Conservation (phyloP, 164 flowering plant species). For the Sextonia rubra region DNA sequence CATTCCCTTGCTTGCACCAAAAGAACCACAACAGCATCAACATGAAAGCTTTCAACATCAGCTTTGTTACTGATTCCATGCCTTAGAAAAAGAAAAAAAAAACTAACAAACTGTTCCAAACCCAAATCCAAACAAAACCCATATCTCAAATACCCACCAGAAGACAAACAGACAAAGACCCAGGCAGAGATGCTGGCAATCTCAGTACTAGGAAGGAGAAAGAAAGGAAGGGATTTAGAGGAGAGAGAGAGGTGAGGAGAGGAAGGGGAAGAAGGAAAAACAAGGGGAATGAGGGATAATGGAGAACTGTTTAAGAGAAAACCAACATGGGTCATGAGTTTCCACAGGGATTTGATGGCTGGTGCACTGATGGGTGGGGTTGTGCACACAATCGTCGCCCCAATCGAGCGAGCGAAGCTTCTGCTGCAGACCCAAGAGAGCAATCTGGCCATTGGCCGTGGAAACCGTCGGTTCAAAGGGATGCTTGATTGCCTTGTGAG, state of each 20-base stretch:
- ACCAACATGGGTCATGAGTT: conserved; percentile 33
- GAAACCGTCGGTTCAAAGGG: conserved; percentile 70
- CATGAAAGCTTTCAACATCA: no score
- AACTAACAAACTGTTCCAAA: no score
- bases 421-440: conserved; percentile 96
- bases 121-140: no score
- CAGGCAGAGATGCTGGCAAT: no score
- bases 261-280: not conserved
- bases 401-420: conserved; percentile 88
- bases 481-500: conserved; percentile 79
- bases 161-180: no score
- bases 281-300: conserved; percentile 5
- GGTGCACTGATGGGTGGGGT: conserved; percentile 89
- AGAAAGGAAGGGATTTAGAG: no score
- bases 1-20: no score
- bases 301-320: not conserved
- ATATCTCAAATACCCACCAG: no score
- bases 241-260: not conserved
- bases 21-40: no score
- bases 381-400: conserved; percentile 95
- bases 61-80: no score
- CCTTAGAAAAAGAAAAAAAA: no score
- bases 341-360: conserved; percentile 78
- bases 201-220: no score
- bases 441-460: conserved; percentile 55